Evolutionary conservation across 768 basidiomycete genomes (phyloP).

Genomic region (Phaeolepiota aurea): DNA sequence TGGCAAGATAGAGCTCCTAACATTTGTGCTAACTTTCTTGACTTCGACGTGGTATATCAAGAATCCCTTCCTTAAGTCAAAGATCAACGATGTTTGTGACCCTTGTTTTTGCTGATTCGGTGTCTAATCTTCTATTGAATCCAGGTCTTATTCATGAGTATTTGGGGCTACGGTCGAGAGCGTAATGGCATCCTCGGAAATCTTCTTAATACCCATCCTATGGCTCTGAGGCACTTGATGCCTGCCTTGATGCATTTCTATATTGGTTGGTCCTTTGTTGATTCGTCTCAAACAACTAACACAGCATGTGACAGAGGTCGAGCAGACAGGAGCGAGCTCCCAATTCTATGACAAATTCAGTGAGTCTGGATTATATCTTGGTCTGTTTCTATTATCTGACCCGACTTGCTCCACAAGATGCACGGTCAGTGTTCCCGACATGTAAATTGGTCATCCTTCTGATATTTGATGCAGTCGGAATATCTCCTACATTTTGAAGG

Average conservation of each 20-base stretch:
- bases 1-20: conserved; percentile 80
- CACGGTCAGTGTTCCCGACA: conserved; percentile 27
- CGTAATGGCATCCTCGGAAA: conserved; percentile 70
- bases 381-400: background rate
- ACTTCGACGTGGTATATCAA: conserved; percentile 96
- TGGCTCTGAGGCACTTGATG: conserved; percentile 86
- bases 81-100: conserved; percentile 78
- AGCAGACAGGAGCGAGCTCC: conserved; percentile 93
- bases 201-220: conserved; percentile 73
- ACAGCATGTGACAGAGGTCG: conserved; percentile 63
- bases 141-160: conserved; percentile 69
- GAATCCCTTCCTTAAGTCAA: conserved; percentile 95
- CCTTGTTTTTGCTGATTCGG: background rate
- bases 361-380: conserved; percentile 26
- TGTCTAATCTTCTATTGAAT: background rate
- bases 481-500: conserved; percentile 81
- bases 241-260: conserved; percentile 90
- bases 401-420: conserved; percentile 22
- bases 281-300: background rate
- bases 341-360: conserved; percentile 99
- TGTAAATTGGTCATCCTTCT: background rate
- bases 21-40: conserved; percentile 86
- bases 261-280: conserved; percentile 47
- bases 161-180: conserved; percentile 59
- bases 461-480: conserved; percentile 49